Evolutionary conservation across 2,329 filamentous ascomycete species (phyloP).

Genomic region (Cercospora nicotianae): DNA sequence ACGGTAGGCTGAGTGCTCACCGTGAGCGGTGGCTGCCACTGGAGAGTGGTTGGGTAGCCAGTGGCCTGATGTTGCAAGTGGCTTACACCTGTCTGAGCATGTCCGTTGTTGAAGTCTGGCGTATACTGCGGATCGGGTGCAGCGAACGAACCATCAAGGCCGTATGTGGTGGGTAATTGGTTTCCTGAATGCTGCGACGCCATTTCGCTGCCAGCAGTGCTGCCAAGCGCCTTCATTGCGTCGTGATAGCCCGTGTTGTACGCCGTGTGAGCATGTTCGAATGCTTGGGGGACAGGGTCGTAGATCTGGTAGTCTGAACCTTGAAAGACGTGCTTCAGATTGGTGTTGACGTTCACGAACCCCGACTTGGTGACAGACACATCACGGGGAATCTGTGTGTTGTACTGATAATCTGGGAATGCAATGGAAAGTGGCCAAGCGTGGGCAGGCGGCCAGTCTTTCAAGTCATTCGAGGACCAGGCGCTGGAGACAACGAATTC

Average conservation of each 20-base stretch:
- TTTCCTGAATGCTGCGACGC: neutral
- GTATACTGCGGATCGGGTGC: neutral
- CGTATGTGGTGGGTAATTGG: neutral
- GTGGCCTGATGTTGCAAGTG: neutral
- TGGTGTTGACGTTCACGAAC: no score
- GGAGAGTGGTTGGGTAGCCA: neutral
- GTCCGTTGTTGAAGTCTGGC: neutral
- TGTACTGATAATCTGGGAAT: no score
- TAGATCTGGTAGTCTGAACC: no score
- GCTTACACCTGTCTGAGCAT: neutral
- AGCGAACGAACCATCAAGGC: neutral
- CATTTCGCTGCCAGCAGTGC: neutral
- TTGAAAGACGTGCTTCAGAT: no score
- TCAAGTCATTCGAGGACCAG: no score
- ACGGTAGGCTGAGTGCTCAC: neutral
- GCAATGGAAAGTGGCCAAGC: no score
- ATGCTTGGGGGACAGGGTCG: no score
- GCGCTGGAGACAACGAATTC: no score
- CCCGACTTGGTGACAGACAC: no score
- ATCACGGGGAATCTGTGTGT: no score
- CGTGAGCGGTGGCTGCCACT: neutral
- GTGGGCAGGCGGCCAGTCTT: no score
- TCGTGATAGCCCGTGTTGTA: neutral
- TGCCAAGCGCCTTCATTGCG: neutral
- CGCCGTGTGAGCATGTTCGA: no score